Evolutionary conservation across 345 rosid species (phyloP).

Genomic region (Sonneratia alba): DNA sequence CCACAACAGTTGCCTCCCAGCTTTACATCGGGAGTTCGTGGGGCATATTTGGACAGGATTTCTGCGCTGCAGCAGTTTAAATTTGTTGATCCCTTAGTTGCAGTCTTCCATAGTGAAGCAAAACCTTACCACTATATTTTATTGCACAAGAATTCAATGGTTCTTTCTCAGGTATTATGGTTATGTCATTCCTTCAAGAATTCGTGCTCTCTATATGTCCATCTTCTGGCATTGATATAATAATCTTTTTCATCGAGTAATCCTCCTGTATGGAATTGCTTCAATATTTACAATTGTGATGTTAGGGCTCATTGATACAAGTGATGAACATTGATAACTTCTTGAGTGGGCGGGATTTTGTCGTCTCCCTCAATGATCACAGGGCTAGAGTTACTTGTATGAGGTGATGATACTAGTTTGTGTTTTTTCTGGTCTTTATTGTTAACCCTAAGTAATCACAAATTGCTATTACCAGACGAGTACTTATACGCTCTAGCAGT

Average conservation of each 20-base stretch:
- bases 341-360: conserved; percentile 14
- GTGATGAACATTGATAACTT: conserved; percentile 16
- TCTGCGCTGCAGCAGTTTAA: conserved; percentile 39
- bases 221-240: background rate
- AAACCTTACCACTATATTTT: conserved; percentile 26
- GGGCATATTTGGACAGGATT: conserved; percentile 35
- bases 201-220: background rate
- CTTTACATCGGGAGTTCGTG: conserved; percentile 27
- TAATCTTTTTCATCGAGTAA: background rate
- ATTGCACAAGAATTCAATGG: conserved; percentile 26
- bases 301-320: conserved; percentile 32
- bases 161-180: conserved; percentile 38
- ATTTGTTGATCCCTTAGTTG: conserved; percentile 39
- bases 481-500: background rate
- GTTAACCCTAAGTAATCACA: background rate
- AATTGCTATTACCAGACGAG: background rate
- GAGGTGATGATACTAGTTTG: conserved; percentile 27
- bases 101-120: conserved; percentile 12
- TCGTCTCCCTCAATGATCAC: conserved; percentile 24
- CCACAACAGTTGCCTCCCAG: conserved; percentile 20
- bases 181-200: background rate
- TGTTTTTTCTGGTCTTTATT: background rate
- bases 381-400: conserved; percentile 59
- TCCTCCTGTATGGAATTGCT: background rate
- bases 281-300: background rate